Conservation (phyloP, 305 asterid species). For the Ilex paraguariensis region DNA sequence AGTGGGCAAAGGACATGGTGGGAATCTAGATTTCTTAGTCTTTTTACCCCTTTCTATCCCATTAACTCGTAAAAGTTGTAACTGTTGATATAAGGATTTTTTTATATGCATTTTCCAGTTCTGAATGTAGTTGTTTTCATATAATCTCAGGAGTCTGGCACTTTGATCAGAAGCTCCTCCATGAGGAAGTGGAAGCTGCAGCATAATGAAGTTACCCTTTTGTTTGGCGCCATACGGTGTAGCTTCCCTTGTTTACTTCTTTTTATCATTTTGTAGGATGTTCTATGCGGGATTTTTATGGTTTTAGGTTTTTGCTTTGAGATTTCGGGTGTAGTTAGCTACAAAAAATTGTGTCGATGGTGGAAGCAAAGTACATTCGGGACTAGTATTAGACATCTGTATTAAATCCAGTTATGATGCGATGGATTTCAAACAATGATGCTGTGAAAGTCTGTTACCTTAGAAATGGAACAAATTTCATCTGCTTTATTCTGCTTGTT, state of each 20-base stretch:
- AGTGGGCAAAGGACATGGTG: slow-evolving; percentile 92
- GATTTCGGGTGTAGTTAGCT: not conserved
- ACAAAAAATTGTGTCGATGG: not conserved
- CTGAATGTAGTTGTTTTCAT: slow-evolving; percentile 7
- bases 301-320: not conserved
- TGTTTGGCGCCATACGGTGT: not conserved
- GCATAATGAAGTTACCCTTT: slow-evolving; percentile 10
- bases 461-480: no score
- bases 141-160: slow-evolving; percentile 67
- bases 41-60: no score
- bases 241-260: no score
- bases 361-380: no score
- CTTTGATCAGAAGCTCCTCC: slow-evolving; percentile 69
- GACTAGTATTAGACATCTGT: no score
- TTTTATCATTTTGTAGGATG: not conserved
- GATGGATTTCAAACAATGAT: no score
- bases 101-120: not conserved
- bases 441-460: no score
- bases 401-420: no score
- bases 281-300: not conserved
- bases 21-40: not conserved
- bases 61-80: no score
- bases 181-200: slow-evolving; percentile 35
- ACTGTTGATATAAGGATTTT: not conserved
- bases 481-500: no score